These are phyloP conservation scores for Mycena capillaripes DNA, from an alignment of 768 basidiomycete genomes.

Conservation along the genomic window DNA sequence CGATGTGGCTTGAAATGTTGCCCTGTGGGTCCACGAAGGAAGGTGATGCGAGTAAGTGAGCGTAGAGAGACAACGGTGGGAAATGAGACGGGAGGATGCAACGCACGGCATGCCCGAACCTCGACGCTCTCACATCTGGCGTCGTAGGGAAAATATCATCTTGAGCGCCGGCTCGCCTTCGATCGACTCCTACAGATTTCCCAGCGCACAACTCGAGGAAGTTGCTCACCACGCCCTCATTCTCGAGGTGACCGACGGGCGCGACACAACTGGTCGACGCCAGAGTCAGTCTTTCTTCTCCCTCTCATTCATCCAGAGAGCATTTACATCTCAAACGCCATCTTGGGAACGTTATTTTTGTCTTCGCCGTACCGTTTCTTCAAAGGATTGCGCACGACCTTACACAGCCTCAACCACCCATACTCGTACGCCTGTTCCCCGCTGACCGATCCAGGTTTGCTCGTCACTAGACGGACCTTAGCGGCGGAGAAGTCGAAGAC, in stretches of 20 bases:
- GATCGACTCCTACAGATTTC: neutral
- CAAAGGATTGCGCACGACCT: neutral
- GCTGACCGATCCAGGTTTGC: neutral
- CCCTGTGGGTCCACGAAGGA: neutral
- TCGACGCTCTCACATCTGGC: neutral
- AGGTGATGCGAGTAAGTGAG: neutral
- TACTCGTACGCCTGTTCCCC: neutral
- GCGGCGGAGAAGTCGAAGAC: neutral
- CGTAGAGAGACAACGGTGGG: neutral
- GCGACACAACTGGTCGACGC: slow-evolving; percentile 1
- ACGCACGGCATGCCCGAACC: neutral
- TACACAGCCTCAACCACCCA: neutral
- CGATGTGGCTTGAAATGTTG: neutral
- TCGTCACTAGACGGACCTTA: slow-evolving; percentile 7
- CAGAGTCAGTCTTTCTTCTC: neutral
- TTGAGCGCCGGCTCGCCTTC: slow-evolving; percentile 9
- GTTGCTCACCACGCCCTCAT: neutral
- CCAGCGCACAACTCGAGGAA: slow-evolving; percentile 21
- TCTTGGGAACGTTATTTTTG: neutral
- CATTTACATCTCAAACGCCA: slow-evolving; percentile 11
- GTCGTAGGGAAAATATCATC: slow-evolving; percentile 8
- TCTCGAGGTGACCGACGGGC: slow-evolving; percentile 8
- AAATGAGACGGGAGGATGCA: neutral
- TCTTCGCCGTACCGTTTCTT: neutral
- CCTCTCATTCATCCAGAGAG: neutral